These are phyloP conservation scores for Pholiota molesta DNA, from an alignment of 768 basidiomycete genomes.

Conservation along the genomic window DNA sequence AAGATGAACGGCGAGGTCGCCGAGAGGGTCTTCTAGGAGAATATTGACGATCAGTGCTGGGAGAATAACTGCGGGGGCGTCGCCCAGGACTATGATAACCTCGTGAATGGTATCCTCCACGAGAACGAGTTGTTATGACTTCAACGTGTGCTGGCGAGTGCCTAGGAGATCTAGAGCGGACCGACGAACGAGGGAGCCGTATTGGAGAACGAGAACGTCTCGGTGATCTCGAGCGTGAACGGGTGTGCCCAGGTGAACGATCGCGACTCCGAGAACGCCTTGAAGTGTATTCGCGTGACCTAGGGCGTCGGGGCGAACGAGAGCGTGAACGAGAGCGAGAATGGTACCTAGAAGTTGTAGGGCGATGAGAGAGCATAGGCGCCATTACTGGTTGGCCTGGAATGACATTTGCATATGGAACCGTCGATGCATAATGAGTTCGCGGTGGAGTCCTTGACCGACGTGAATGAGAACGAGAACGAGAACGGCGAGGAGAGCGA, in stretches of 20 bases:
- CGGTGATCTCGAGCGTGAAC: background rate
- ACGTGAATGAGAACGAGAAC: slow-evolving; percentile 27
- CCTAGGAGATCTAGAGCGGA: background rate
- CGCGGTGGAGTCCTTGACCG: slow-evolving; percentile 14
- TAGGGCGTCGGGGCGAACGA: slow-evolving; percentile 11
- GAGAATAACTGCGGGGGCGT: slow-evolving; percentile 11
- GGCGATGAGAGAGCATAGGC: slow-evolving; percentile 9
- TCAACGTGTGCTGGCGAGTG: slow-evolving; percentile 12
- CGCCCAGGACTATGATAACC: background rate
- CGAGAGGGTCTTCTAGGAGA: slow-evolving; percentile 4
- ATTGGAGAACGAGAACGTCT: background rate
- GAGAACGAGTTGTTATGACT: slow-evolving; percentile 16
- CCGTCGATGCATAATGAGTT: slow-evolving; percentile 11
- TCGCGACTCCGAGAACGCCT: slow-evolving; percentile 9
- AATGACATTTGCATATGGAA: slow-evolving; percentile 3
- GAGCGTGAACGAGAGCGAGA: slow-evolving; percentile 25
- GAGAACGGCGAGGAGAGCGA: slow-evolving; percentile 18
- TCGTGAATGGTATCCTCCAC: slow-evolving; percentile 8
- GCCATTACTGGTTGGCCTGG: slow-evolving; percentile 6
- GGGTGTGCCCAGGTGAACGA: background rate
- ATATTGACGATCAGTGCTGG: background rate
- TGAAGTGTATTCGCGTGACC: background rate
- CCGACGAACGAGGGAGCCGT: background rate
- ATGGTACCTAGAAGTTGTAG: slow-evolving; percentile 2
- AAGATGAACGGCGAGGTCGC: slow-evolving; percentile 13